phyloP scores from a whole-genome alignment of 768 basidiomycete species.

The Termitomyces sp. region DNA sequence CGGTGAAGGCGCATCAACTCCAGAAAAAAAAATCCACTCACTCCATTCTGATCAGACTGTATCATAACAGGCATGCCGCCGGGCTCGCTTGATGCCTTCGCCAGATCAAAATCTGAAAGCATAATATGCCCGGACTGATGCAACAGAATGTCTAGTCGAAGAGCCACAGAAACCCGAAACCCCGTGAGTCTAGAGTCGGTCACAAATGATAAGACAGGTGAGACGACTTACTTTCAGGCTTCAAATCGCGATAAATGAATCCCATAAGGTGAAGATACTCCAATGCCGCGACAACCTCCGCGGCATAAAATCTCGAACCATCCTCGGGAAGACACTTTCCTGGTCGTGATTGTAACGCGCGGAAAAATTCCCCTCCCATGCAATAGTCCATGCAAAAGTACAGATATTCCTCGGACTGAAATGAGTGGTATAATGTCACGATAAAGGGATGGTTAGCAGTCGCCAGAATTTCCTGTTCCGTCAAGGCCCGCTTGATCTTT shows the following conservation, averaged over 20 bases:
- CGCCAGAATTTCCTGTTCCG: constrained; percentile 98
- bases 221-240: constrained; percentile 89
- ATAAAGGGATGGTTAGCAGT: constrained; percentile 99
- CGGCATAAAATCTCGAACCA: constrained; percentile 95
- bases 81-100: constrained; percentile 88
- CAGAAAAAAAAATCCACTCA: no score
- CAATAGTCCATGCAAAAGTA: constrained; percentile 99
- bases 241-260: constrained; percentile 98
- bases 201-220: constrained; percentile 5
- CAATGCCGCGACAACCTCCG: constrained; percentile 95
- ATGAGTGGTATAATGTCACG: constrained; percentile 97
- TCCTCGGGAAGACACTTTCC: constrained; percentile 98
- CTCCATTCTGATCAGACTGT: constrained; percentile 86
- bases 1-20: no score
- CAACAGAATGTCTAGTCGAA: constrained; percentile 79
- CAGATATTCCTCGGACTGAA: constrained; percentile 96
- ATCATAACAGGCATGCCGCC: constrained; percentile 86
- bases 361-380: constrained; percentile 99
- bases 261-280: constrained; percentile 99
- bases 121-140: constrained; percentile 99
- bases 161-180: background rate
- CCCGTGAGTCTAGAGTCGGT: constrained; percentile 4
- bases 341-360: constrained; percentile 91
- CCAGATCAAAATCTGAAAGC: constrained; percentile 98
- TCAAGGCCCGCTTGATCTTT: constrained; percentile 98